Percentiles rank a stretch among this genome's conserved stretches.
phyloP scores from a whole-genome alignment of 345 rosid genomes.

The Lagerstroemia speciosa region DNA sequence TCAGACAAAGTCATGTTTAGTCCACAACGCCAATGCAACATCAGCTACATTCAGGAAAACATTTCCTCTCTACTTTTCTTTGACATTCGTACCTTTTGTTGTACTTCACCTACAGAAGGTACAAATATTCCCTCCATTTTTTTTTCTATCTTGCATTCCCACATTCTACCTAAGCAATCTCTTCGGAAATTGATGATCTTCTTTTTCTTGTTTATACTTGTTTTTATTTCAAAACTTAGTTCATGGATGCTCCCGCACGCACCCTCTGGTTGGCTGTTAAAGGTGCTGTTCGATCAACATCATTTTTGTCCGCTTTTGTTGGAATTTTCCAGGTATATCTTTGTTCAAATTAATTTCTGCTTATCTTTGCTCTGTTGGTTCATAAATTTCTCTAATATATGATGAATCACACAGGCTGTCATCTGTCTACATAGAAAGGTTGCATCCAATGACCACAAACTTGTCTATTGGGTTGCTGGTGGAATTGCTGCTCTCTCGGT shows the following conservation, averaged over 20 bases:
- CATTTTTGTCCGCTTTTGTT: constrained; percentile 96
- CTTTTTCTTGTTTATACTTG: neutral
- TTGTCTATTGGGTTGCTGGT: constrained; percentile 88
- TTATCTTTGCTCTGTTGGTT: neutral
- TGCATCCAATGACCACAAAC: constrained; percentile 83
- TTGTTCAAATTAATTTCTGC: constrained; percentile 7
- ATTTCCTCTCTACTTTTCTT: constrained; percentile 91
- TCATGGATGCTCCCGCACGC: constrained; percentile 79
- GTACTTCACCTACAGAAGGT: constrained; percentile 90
- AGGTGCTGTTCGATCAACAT: constrained; percentile 84
- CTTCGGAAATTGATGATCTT: neutral
- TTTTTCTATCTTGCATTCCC: neutral
- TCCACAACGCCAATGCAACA: constrained; percentile 78
- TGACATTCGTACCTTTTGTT: constrained; percentile 95
- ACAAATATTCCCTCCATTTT: constrained; percentile 8
- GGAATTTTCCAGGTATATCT: constrained; percentile 85
- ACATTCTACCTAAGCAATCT: neutral
- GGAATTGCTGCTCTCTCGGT: constrained; percentile 89
- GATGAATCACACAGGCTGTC: constrained; percentile 46
- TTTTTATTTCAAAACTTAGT: constrained; percentile 30
- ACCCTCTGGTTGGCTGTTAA: constrained; percentile 79
- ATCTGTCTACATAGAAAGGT: constrained; percentile 89
- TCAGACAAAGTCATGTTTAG: constrained; percentile 58
- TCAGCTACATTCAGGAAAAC: constrained; percentile 93
- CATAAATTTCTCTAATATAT: neutral